Percentiles rank a stretch among this genome's conserved stretches.
Conservation (phyloP, 768 basidiomycete species). For the Phaffia tasmanica region DNA sequence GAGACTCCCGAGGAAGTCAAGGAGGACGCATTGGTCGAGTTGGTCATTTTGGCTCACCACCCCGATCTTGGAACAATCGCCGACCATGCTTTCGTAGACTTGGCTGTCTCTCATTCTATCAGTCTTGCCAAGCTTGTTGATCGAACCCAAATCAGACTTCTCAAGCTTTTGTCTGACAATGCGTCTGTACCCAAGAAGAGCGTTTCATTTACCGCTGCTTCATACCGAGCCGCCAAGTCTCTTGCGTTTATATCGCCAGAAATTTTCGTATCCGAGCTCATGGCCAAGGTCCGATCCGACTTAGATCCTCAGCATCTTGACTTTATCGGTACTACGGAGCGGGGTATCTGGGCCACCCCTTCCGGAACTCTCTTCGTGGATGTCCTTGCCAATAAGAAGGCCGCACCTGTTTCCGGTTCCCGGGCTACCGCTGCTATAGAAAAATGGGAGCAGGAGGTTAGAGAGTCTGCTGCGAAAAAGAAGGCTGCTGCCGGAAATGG, state of each 20-base stretch:
- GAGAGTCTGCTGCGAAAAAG: constrained; percentile 71
- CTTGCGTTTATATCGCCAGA: constrained; percentile 69
- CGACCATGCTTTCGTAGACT: constrained; percentile 23
- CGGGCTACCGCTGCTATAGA: constrained; percentile 82
- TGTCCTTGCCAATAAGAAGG: constrained; percentile 55
- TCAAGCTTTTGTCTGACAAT: constrained; percentile 19
- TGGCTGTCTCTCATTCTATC: constrained; percentile 9
- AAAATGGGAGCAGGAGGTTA: constrained; percentile 91
- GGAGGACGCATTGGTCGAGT: constrained; percentile 42
- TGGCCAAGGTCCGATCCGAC: constrained; percentile 55
- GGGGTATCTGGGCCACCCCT: constrained; percentile 76
- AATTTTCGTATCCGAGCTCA: constrained; percentile 54
- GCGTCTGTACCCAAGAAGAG: constrained; percentile 6
- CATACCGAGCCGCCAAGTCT: constrained; percentile 62
- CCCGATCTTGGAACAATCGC: constrained; percentile 36
- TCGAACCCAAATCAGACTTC: constrained; percentile 15
- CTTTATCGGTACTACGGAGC: constrained; percentile 56
- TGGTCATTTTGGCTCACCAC: constrained; percentile 65
- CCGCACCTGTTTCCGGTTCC: constrained; percentile 46
- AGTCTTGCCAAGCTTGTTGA: constrained; percentile 24
- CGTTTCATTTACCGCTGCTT: constrained; percentile 44
- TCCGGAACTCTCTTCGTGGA: constrained; percentile 71
- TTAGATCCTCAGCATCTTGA: constrained; percentile 53
- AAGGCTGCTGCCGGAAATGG: constrained; percentile 45
- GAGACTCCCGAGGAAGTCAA: constrained; percentile 41